Evolutionary conservation across 352 stramenopile species (phyloP).

Genomic region (Globisporangium spinosum): DNA sequence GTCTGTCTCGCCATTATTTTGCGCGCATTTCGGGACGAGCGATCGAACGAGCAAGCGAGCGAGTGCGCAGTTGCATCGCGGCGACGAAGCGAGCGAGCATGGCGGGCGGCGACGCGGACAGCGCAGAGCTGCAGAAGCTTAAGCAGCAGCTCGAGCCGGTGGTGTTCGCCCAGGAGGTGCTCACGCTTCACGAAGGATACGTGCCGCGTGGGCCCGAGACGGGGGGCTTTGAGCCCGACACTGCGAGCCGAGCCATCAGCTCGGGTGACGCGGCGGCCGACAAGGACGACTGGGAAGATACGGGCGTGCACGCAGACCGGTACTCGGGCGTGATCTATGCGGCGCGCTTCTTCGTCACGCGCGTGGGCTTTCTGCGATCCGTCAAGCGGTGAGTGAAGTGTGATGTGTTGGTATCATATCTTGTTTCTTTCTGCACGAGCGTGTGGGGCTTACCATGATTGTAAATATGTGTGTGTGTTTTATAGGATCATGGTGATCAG

Average conservation of each 20-base stretch:
- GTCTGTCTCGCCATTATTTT: neutral
- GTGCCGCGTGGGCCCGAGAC: constrained; percentile 70
- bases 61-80: neutral
- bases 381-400: constrained; percentile 43
- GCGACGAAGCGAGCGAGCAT: constrained; percentile 3
- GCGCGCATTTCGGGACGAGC: neutral
- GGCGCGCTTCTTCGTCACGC: constrained; percentile 82
- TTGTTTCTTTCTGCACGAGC: neutral
- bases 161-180: constrained; percentile 47
- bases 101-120: constrained; percentile 22
- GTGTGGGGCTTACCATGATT: neutral
- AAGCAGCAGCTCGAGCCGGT: constrained; percentile 54
- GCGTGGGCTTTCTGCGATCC: constrained; percentile 74
- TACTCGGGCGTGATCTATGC: constrained; percentile 84
- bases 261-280: constrained; percentile 15
- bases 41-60: neutral
- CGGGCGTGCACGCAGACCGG: constrained; percentile 54
- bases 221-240: constrained; percentile 48
- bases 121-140: constrained; percentile 62
- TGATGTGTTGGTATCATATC: neutral
- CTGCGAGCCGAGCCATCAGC: constrained; percentile 14
- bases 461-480: constrained; percentile 14
- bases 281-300: constrained; percentile 40
- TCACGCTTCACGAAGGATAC: constrained; percentile 58
- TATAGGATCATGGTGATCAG: constrained; percentile 75